Conservation (phyloP, 257 asterid genomes). For the Forsythia viridissima region DNA sequence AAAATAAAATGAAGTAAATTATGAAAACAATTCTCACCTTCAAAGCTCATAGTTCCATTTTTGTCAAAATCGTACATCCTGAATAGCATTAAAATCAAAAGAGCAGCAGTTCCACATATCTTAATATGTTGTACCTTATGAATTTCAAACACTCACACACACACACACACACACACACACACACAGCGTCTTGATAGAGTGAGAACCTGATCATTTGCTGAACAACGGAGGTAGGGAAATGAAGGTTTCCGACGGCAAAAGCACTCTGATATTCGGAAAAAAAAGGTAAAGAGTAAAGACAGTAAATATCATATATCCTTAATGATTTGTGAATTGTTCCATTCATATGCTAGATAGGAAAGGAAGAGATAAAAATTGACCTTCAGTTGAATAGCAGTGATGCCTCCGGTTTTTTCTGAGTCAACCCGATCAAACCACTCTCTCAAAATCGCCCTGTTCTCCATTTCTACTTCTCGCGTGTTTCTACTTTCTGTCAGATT, state of each 20-base stretch:
- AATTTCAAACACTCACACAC: not conserved
- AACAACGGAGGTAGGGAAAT: slow-evolving; percentile 66
- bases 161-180: too few relatives aligned
- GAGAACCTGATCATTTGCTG: slow-evolving; percentile 83
- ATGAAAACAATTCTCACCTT: slow-evolving; percentile 39
- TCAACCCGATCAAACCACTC: slow-evolving; percentile 89
- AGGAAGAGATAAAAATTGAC: slow-evolving; percentile 27
- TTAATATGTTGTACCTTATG: not conserved
- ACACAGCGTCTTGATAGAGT: too few relatives aligned
- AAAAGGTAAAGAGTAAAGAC: not conserved
- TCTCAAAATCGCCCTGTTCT: slow-evolving; percentile 50
- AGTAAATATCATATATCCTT: not conserved
- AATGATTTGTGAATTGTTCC: not conserved
- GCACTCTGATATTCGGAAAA: slow-evolving; percentile 49
- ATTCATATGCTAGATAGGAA: not conserved
- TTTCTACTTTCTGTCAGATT: not conserved
- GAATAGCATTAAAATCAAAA: slow-evolving; percentile 11
- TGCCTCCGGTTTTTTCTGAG: slow-evolving; percentile 57
- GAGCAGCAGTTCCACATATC: slow-evolving; percentile 12
- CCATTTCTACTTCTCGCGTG: slow-evolving; percentile 34
- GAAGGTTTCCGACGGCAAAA: slow-evolving; percentile 67
- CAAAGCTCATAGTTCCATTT: slow-evolving; percentile 82
- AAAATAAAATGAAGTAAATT: not conserved
- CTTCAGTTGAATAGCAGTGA: slow-evolving; percentile 76
- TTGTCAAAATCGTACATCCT: slow-evolving; percentile 86